Evolutionary conservation across 2,329 filamentous ascomycete species (phyloP).

Genomic region (Mycosphaerelloides madeirae): DNA sequence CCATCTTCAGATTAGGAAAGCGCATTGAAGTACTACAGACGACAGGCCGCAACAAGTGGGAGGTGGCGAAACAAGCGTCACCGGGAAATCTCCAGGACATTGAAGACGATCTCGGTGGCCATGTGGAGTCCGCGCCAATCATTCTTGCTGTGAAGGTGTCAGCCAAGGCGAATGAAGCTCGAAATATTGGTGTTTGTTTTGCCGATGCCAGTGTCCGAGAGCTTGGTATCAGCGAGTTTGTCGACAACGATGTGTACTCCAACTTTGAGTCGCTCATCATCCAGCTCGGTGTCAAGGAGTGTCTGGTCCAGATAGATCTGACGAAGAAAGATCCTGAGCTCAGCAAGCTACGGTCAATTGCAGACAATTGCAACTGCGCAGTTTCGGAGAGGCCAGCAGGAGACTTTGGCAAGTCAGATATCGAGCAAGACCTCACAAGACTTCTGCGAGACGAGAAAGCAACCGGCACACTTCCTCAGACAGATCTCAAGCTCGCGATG

Average conservation of each 20-base stretch:
- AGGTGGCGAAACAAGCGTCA: constrained; percentile 75
- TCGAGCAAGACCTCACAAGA: constrained; percentile 88
- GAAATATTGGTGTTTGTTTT: constrained; percentile 91
- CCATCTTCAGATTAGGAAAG: constrained; percentile 85
- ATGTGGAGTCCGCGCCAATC: constrained; percentile 85
- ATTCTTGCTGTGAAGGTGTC: constrained; percentile 93
- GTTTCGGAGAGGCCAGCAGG: constrained; percentile 70
- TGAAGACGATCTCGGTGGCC: constrained; percentile 85
- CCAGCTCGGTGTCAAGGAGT: constrained; percentile 92
- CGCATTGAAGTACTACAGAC: constrained; percentile 86
- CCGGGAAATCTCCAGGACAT: constrained; percentile 95
- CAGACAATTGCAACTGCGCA: constrained; percentile 86
- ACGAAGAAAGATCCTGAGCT: constrained; percentile 82
- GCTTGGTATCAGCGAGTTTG: constrained; percentile 92
- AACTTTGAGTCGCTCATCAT: constrained; percentile 97
- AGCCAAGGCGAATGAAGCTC: constrained; percentile 76
- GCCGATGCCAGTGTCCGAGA: constrained; percentile 95
- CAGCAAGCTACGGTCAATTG: constrained; percentile 78
- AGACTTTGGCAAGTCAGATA: constrained; percentile 85
- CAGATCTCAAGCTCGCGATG: constrained; percentile 93
- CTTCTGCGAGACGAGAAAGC: constrained; percentile 82
- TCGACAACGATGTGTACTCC: constrained; percentile 98
- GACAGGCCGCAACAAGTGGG: constrained; percentile 81
- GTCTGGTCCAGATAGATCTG: constrained; percentile 74
- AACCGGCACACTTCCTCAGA: constrained; percentile 73